Evolutionary conservation across 2,329 filamentous ascomycete genomes (phyloP), one percentile per base, ranked within the genome.

Genomic region (Pyrenochaeta sp.): DNA sequence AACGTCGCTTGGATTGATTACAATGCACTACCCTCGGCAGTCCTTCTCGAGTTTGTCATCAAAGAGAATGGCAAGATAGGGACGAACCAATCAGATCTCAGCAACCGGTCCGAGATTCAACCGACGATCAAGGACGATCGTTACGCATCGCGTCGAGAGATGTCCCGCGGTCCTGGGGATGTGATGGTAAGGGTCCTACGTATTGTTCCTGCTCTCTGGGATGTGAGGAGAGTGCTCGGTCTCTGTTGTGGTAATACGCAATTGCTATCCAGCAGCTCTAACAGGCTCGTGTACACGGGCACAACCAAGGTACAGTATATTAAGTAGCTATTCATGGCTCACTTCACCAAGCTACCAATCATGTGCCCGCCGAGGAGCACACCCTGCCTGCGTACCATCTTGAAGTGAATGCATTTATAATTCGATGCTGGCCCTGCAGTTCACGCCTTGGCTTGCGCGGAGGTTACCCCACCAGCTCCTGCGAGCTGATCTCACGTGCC

Each of bases 401-500:
- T 47, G 45, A 19, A 22, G 19, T 19, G 19, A 22, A 10, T 27
- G 15, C 28, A 47, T 47, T 47, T 30, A 22, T 47, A 47, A 47
- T 47, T 19, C 27, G 12, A 5, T 34, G 28, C 45, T 34, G 32
- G 22, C 27, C 27, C 28, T 30, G 28, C 28, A 28, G 22, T 47
- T 3, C 28, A 22, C 19, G 30, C 13, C 28, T 47, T 34, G 45
- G 28, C 45, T 22, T 28, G 19, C 19, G 19, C 19, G 19, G 3
- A 22, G 5, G 3, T 8, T 47, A 34, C 45, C 45, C 45, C 45
- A 24, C 45, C 45, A 22, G 28, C 45, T 43, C 39, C 25, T 34
- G 40, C 50, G 10, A 19, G 40, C 24, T 15, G 10, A 19, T 24
- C 43, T 64, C 64, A 67, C 64, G 60, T 67, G 62, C 47, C 22